Evolutionary conservation across 495 filamentous ascomycete species (phyloP), one percentile per base, ranked within the genome.

Genomic region (Podospora pseudopauciseta): DNA sequence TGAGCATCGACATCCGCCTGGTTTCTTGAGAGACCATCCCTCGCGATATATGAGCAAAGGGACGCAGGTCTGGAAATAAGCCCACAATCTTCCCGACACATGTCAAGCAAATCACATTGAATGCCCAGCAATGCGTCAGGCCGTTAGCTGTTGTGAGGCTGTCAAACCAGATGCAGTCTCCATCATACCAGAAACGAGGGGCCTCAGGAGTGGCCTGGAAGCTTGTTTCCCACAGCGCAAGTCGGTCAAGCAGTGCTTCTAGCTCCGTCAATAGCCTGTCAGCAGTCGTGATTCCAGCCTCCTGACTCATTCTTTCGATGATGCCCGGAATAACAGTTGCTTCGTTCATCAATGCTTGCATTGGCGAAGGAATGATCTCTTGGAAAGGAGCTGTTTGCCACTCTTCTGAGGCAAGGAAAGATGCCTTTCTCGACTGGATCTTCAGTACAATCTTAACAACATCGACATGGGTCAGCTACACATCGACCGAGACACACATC

Each of bases 111-210:
- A 80, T 58, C 4, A 76, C 71, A 7, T 67, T 73, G 58, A 80
- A 77, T 1, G 80, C 70, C 79, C 80, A 81, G 7, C 75, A 66
- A 56, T 80, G 76, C 1, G 76, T 79, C 28, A 75, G 69, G 4
- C 69, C 71, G 26, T 80, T 82, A 26, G 78, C 79, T 53, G 70
- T 67, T 26, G 79, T 79, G 65, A 82, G 71, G 67, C 71, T 74
- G 1, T 71, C 66, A 60, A 75, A 82, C 75, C 71, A 78, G 18
- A 80, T 59, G 19, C 30, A 39, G n/a, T 67, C 61, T 2, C 18
- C 39, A 55, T 70, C 39, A 19, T 57, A 30, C 68, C 68, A 71
- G 62, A 61, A 72, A 1, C 15, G 34, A 18, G 65, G 57, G 20
- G 53, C 61, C 23, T 59, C 65, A 20, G n/a, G 26, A 44, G 23